Conservation (phyloP, 2,329 filamentous ascomycete genomes). For the Botrytis deweyae region DNA sequence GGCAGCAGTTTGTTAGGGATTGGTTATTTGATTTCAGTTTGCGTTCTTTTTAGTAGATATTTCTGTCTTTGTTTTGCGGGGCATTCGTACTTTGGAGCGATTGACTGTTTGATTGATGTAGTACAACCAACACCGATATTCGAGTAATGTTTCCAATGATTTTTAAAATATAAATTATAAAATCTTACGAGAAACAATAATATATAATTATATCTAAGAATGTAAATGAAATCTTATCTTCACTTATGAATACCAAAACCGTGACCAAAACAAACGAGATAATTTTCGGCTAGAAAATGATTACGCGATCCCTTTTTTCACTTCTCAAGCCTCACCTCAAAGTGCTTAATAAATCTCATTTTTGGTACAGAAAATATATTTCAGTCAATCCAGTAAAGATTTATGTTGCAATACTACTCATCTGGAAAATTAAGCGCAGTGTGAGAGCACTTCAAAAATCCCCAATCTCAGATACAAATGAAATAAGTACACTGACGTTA, state of each 20-base stretch:
- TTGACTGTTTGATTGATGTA: neutral
- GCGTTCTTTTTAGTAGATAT: neutral
- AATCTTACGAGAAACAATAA: neutral
- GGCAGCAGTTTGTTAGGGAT: fast-evolving
- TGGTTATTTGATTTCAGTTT: neutral
- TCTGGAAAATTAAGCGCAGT: no score
- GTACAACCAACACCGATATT: neutral
- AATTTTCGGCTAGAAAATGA: neutral
- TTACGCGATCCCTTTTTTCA: neutral
- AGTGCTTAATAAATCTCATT: no score
- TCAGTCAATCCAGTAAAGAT: no score
- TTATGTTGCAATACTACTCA: neutral
- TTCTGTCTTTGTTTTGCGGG: neutral
- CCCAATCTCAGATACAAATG: neutral
- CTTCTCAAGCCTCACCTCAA: no score
- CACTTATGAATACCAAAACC: neutral
- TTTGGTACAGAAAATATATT: no score
- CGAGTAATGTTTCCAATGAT: neutral
- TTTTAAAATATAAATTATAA: neutral
- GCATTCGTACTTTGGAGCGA: neutral
- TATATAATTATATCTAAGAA: no score
- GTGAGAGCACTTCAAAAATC: neutral
- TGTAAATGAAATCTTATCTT: neutral
- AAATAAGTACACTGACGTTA: neutral
- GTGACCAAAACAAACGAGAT: neutral